Conservation (phyloP, 2,329 filamentous ascomycete species). For the Elsinoe perseae region DNA sequence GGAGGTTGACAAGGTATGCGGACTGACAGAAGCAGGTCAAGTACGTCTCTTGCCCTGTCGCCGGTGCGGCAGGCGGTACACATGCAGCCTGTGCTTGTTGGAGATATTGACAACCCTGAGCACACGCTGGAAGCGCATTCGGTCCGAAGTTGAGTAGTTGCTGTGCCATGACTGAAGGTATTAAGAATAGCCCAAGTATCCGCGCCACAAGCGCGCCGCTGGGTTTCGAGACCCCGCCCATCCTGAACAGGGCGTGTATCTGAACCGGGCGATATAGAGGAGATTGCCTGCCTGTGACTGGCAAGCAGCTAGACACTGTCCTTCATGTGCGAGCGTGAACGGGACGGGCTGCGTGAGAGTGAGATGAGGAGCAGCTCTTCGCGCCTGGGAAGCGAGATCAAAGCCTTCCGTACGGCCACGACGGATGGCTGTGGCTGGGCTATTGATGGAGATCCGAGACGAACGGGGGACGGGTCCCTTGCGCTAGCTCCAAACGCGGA, state of each 20-base stretch:
- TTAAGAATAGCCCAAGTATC: not conserved
- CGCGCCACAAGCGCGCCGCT: not conserved
- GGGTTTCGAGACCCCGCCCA: not conserved
- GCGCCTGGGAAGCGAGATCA: not conserved
- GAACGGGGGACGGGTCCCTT: slow-evolving; percentile 1
- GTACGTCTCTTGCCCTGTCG: slow-evolving; percentile 47
- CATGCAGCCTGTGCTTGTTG: slow-evolving; percentile 63
- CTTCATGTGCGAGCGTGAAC: not conserved
- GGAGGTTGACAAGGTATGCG: slow-evolving; percentile 50
- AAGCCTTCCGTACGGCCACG: not conserved
- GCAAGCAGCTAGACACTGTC: not conserved
- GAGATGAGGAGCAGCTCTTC: not conserved
- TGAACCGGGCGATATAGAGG: not conserved
- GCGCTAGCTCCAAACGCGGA: not conserved
- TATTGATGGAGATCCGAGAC: slow-evolving; percentile 1
- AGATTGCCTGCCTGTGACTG: not conserved
- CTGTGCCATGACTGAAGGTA: slow-evolving; percentile 6
- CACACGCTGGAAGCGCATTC: slow-evolving; percentile 32
- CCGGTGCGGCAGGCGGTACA: slow-evolving; percentile 49
- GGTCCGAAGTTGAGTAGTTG: slow-evolving; percentile 29
- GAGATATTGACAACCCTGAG: slow-evolving; percentile 29
- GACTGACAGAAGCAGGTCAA: slow-evolving; percentile 68
- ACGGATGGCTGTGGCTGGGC: not conserved
- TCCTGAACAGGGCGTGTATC: not conserved
- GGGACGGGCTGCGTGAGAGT: not conserved